Conservation (phyloP, 768 basidiomycete species). For the Boletus sp. region DNA sequence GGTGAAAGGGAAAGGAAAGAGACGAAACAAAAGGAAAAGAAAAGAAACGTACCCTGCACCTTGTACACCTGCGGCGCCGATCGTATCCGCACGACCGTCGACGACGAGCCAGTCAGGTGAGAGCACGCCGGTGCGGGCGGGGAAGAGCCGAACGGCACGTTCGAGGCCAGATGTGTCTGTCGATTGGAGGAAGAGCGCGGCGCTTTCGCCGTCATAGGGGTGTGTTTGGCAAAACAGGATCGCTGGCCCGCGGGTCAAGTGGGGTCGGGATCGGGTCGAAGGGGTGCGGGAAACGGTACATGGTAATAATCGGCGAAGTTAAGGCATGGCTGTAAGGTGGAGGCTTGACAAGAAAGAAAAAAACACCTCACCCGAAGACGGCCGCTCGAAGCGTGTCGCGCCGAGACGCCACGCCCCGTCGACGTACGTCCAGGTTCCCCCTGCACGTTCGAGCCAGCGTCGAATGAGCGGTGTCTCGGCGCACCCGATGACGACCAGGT, state of each 20-base stretch:
- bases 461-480: constrained; percentile 34
- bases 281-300: neutral
- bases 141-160: constrained; percentile 67
- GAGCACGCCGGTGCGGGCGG: constrained; percentile 75
- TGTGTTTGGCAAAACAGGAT: constrained; percentile 56
- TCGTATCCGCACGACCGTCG: constrained; percentile 45
- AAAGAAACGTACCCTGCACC: constrained; percentile 65
- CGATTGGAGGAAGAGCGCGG: constrained; percentile 57
- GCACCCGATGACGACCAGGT: constrained; percentile 58
- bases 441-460: constrained; percentile 28
- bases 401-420: constrained; percentile 17
- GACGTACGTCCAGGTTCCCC: constrained; percentile 18
- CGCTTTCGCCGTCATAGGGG: constrained; percentile 25
- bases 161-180: constrained; percentile 60
- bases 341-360: too few relatives aligned
- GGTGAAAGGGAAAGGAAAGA: too few relatives aligned
- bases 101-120: constrained; percentile 78
- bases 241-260: constrained; percentile 23
- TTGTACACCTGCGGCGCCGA: constrained; percentile 69
- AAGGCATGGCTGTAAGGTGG: neutral
- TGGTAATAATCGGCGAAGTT: neutral
- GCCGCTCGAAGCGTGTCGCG: constrained; percentile 14
- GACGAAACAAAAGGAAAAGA: too few relatives aligned
- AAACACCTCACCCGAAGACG: constrained; percentile 17
- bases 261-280: too few relatives aligned